phyloP scores from a whole-genome alignment of 257 asterid species.

The Fraxinus excelsior region DNA sequence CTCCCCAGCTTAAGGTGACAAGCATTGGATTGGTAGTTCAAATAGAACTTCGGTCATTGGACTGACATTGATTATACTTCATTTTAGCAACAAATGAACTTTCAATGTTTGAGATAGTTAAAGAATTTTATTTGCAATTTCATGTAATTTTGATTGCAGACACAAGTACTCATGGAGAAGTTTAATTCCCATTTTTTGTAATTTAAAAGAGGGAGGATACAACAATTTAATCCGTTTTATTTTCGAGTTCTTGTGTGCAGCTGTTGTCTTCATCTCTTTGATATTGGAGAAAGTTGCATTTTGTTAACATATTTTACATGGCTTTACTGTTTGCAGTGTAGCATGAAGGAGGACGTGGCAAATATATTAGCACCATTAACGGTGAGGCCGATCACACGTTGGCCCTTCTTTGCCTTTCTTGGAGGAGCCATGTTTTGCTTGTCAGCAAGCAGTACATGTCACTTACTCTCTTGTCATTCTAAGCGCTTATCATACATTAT shows the following conservation, averaged over 20 bases:
- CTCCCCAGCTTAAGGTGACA: neutral
- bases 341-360: slow-evolving; percentile 72
- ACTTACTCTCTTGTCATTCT: slow-evolving; percentile 87
- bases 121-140: too few species aligned
- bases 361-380: slow-evolving; percentile 74
- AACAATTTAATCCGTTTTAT: neutral
- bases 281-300: neutral
- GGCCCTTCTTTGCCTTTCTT: slow-evolving; percentile 94
- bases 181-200: neutral
- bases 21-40: too few species aligned
- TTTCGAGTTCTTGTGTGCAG: neutral
- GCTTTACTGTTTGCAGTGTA: slow-evolving; percentile 48
- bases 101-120: too few species aligned
- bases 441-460: slow-evolving; percentile 89
- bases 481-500: slow-evolving; percentile 75
- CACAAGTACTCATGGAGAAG: too few species aligned
- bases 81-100: too few species aligned
- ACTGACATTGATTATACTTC: too few species aligned
- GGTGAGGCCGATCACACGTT: slow-evolving; percentile 82
- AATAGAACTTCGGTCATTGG: too few species aligned
- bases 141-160: too few species aligned
- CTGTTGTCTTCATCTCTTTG: neutral
- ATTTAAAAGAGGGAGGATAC: neutral
- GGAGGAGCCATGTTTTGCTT: slow-evolving; percentile 99
- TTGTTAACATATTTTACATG: slow-evolving; percentile 19